Base-by-base conservation (phyloP, 2,329 filamentous ascomycete species). In the Cylindrodendrum hubeiense region DNA sequence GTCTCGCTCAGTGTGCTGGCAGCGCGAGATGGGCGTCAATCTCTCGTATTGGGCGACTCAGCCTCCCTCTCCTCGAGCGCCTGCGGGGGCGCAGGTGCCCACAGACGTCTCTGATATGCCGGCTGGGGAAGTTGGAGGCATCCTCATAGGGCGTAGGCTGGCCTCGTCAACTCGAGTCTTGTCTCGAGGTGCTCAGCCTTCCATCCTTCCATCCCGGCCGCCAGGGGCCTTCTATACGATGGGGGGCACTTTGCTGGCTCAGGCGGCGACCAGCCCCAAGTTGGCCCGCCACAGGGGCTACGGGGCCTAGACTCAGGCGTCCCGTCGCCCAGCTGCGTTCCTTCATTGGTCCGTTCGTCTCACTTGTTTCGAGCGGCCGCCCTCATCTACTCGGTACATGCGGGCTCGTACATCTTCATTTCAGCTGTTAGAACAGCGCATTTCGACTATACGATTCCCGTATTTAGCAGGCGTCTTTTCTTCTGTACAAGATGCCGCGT, bases 101-200 rank as follows among this genome's bases (percentile, higher is more conserved):
- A 30, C 28, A 30, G 28, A 6, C 28, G 28, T 30, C 28, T 30
- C 28, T 30, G 12, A 30, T 30, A 30, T 30, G 28, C 8, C 28
- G 28, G 8, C 28, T 30, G 8, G 28, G 28, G 28, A 30, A 30
- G 8, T 30, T 30, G 28, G 28, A 30, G 28, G 12, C 28, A 30
- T 30, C 12, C 28, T 30, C 28, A 30, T 12, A 30, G 28, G 28
- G 28, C 28, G 6, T 30, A 30, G 46, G n/a, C 22, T 34, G 22
- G 22, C n/a, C 30, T 51, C 5, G 39, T 51, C 43, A 59, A 34
- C 55, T 46, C 44, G 24, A 30, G 34, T 59, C 33, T 30, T 30
- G 47, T 60, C 30, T 60, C 47, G 44, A 43, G 22, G 47, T 60
- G 57, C 57, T 60, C 47, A 60, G 57, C 57, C 47, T 52, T 60